These are phyloP conservation scores for Mortierella sp. DNA, from an alignment of 371 early-diverging fungal genomes.

Conservation along the genomic window DNA sequence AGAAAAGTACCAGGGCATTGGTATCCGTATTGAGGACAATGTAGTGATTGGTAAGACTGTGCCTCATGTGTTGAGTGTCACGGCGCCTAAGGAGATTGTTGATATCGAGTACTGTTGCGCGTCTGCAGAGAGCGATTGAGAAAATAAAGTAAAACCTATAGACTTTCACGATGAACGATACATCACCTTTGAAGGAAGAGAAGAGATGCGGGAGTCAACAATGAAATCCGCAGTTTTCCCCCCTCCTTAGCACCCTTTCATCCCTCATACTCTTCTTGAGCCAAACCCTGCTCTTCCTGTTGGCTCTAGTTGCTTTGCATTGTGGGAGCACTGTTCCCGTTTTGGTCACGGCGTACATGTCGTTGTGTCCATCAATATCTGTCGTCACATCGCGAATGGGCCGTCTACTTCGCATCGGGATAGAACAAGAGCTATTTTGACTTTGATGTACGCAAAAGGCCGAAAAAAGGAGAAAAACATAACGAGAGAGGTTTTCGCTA, in stretches of 20 bases:
- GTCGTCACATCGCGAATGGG: neutral
- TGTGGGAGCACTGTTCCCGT: neutral
- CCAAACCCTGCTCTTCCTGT: neutral
- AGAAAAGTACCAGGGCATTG: slow-evolving; percentile 88
- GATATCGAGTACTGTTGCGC: slow-evolving; percentile 88
- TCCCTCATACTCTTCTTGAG: too few relatives aligned
- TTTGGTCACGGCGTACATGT: neutral
- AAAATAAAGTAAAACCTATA: neutral
- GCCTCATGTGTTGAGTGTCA: slow-evolving; percentile 79
- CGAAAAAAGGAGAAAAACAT: neutral
- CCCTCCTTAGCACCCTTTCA: neutral
- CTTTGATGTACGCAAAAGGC: neutral
- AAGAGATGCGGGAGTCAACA: neutral
- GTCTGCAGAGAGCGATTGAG: neutral
- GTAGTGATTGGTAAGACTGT: slow-evolving; percentile 81
- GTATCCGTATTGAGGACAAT: slow-evolving; percentile 97
- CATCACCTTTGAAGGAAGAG: neutral
- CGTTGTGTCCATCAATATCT: neutral
- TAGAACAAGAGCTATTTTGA: neutral
- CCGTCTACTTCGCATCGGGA: too few relatives aligned
- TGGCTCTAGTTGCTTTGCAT: neutral
- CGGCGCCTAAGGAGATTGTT: slow-evolving; percentile 89
- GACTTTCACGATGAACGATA: neutral
- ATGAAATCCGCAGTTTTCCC: neutral
- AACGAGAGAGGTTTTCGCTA: neutral